Evolutionary conservation across 2,329 filamentous ascomycete species (phyloP).

Genomic region (Diaporthe amygdali): DNA sequence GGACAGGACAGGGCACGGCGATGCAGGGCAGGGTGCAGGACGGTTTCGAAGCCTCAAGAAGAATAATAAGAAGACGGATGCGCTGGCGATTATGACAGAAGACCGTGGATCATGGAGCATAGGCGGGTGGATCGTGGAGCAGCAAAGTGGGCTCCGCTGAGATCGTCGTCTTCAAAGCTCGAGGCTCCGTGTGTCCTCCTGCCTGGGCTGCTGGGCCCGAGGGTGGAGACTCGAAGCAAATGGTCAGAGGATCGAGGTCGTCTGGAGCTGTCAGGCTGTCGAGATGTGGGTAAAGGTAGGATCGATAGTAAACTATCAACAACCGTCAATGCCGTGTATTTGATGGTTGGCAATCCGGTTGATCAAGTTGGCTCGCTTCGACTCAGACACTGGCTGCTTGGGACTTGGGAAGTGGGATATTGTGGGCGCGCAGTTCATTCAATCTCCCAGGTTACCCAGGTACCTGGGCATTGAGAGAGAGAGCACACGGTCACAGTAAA

Average conservation of each 20-base stretch:
- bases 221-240: not conserved
- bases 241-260: not conserved
- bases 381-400: not conserved
- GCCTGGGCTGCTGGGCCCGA: not conserved
- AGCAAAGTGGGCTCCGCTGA: conserved; percentile 13
- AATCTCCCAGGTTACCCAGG: conserved; percentile 11
- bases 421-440: not conserved
- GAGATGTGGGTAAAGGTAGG: not conserved
- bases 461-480: too few relatives aligned
- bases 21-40: not conserved
- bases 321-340: not conserved
- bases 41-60: conserved; percentile 12
- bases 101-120: conserved; percentile 7
- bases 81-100: conserved; percentile 19
- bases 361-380: not conserved
- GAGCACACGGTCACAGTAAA: too few relatives aligned
- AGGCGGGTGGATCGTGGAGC: conserved; percentile 18
- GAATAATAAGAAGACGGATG: conserved; percentile 14
- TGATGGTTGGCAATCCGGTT: not conserved
- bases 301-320: not conserved
- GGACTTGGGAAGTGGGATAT: not conserved
- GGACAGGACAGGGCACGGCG: not conserved
- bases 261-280: not conserved
- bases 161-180: not conserved
- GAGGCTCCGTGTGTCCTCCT: not conserved